Conservation (phyloP, 805 yeast genomes). For the Starmerella bacillaris region DNA sequence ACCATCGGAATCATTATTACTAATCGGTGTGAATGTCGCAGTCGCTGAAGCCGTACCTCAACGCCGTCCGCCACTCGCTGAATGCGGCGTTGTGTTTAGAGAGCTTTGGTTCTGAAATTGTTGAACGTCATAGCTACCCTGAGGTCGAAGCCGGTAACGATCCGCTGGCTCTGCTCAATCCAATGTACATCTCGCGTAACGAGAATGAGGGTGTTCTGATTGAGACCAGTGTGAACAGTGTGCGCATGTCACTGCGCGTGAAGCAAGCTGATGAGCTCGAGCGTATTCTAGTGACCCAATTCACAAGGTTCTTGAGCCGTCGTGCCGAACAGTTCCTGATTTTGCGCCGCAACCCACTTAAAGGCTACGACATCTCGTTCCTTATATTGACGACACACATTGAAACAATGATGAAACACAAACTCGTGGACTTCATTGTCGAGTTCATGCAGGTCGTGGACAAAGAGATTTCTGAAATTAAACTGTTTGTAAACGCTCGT, state of each 20-base stretch:
- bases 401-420: conserved; percentile 85
- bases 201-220: conserved; percentile 83
- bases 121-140: conserved; percentile 93
- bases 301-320: conserved; percentile 80
- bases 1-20: too few species aligned
- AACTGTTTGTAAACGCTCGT: conserved; percentile 85
- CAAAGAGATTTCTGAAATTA: conserved; percentile 96
- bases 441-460: conserved; percentile 99
- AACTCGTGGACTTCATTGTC: conserved; percentile 86
- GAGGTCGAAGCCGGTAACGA: conserved; percentile 79
- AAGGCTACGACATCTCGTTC: conserved; percentile 85
- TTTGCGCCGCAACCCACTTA: conserved; percentile 74
- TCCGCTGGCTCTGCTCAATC: conserved; percentile 69
- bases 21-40: conserved; percentile 45
- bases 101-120: conserved; percentile 86
- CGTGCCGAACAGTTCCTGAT: conserved; percentile 91
- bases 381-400: conserved; percentile 87
- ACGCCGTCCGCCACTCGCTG: conserved; percentile 81
- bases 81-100: conserved; percentile 86
- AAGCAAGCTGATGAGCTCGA: conserved; percentile 98
- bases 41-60: conserved; percentile 84
- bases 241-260: conserved; percentile 76
- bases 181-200: conserved; percentile 79
- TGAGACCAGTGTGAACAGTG: conserved; percentile 85
- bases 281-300: conserved; percentile 81